phyloP scores from a whole-genome alignment of 345 rosid genomes.

The Salix arbutifolia region DNA sequence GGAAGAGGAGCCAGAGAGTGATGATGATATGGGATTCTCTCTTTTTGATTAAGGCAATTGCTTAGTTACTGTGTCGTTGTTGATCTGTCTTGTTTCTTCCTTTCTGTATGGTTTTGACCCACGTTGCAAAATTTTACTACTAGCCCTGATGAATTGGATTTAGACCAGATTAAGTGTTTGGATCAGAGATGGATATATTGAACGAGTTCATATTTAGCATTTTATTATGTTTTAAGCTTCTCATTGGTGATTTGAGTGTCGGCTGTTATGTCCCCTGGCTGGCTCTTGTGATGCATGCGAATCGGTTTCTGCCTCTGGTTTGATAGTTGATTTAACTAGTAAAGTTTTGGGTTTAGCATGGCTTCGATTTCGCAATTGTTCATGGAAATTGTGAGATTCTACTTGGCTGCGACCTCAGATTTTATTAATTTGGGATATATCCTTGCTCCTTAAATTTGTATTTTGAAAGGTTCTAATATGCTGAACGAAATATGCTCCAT shows the following conservation, averaged over 20 bases:
- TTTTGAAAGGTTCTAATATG: no score
- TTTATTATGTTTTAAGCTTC: not conserved
- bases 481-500: not conserved
- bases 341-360: not conserved
- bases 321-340: not conserved
- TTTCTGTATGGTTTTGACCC: not conserved
- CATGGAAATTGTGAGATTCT: not conserved
- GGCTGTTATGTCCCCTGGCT: not conserved
- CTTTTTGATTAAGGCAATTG: constrained; percentile 11
- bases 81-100: not conserved
- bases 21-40: constrained; percentile 22
- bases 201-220: not conserved
- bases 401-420: not conserved
- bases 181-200: not conserved
- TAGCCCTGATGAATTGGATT: not conserved
- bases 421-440: not conserved
- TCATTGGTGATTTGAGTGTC: not conserved
- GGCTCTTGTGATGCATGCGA: not conserved
- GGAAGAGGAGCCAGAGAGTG: constrained; percentile 17
- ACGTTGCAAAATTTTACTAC: not conserved
- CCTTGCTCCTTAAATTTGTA: no score
- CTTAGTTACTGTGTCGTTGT: not conserved
- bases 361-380: not conserved
- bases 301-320: not conserved
- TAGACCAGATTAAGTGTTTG: not conserved